A percentile compares a stretch with the other conserved stretches of the same genome.
Conservation (phyloP, 768 basidiomycete species). For the Postia placenta region DNA sequence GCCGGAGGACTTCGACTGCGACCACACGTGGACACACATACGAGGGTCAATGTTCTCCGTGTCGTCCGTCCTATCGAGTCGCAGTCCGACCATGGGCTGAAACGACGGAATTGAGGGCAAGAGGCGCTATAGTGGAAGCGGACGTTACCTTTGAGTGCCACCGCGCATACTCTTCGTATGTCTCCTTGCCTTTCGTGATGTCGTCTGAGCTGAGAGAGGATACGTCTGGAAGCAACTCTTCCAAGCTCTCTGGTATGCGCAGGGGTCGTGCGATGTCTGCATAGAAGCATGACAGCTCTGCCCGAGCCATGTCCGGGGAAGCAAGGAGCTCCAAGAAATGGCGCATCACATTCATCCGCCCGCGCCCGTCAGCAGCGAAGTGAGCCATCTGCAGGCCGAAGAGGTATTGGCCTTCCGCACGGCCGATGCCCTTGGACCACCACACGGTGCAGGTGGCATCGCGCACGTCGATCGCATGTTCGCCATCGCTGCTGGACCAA, state of each 20-base stretch:
- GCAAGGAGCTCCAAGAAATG: constrained; percentile 1
- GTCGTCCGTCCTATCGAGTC: background rate
- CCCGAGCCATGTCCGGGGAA: background rate
- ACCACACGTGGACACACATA: background rate
- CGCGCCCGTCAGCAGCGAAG: background rate
- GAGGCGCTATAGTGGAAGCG: too few species aligned
- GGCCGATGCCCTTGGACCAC: background rate
- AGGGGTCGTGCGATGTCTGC: too few species aligned
- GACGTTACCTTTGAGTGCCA: background rate
- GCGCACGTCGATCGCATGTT: background rate
- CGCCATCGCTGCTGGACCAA: background rate
- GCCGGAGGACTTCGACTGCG: background rate
- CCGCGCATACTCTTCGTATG: background rate
- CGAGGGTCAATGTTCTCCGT: background rate
- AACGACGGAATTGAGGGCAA: background rate
- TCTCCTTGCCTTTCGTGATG: too few species aligned
- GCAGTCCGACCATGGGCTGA: background rate
- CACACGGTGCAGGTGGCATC: background rate
- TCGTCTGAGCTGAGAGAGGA: too few species aligned
- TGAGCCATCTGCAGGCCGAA: background rate
- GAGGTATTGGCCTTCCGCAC: background rate
- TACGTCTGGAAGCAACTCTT: too few species aligned
- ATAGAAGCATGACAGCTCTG: background rate
- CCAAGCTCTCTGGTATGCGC: too few species aligned
- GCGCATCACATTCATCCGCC: background rate